phyloP scores from a whole-genome alignment of 1,284 basidiomycete genomes.

The Macrocystidia cucumis region DNA sequence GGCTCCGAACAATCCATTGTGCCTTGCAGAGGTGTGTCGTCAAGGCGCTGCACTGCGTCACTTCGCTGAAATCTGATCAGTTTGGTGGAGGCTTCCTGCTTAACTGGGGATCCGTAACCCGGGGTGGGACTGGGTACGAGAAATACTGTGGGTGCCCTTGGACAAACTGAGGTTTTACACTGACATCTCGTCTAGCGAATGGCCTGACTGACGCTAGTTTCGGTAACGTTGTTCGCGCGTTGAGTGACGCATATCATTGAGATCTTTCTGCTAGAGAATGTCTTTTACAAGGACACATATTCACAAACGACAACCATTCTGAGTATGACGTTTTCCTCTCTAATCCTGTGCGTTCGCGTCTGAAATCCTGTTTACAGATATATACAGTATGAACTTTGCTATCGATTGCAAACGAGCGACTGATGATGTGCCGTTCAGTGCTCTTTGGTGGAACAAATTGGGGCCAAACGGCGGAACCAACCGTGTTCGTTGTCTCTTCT shows the following conservation, averaged over 20 bases:
- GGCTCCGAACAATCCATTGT: conserved; percentile 38
- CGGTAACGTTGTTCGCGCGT: conserved; percentile 26
- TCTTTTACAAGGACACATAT: conserved; percentile 47
- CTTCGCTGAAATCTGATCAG: conserved; percentile 14
- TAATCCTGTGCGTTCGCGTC: no score
- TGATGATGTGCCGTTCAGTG: conserved; percentile 22
- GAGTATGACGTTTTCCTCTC: conserved; percentile 22
- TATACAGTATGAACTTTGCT: conserved; percentile 34
- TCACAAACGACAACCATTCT: conserved; percentile 42
- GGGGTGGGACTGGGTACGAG: conserved; percentile 42
- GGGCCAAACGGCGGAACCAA: conserved; percentile 40
- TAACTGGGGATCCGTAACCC: conserved; percentile 30
- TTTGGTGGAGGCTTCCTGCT: conserved; percentile 42
- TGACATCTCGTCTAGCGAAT: conserved; percentile 17
- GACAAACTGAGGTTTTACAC: neutral
- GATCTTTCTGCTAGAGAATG: conserved; percentile 28
- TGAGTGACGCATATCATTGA: no score
- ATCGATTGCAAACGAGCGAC: neutral
- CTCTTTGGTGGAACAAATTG: conserved; percentile 44
- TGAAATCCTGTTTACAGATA: conserved; percentile 18
- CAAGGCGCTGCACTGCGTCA: neutral
- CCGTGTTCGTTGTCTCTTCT: conserved; percentile 23
- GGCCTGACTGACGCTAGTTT: conserved; percentile 33
- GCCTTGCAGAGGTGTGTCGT: conserved; percentile 34
- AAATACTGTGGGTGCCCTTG: conserved; percentile 29